These are phyloP conservation scores for Cinnamomum chago DNA, from an alignment of 164 flowering plant species.

Conservation along the genomic window DNA sequence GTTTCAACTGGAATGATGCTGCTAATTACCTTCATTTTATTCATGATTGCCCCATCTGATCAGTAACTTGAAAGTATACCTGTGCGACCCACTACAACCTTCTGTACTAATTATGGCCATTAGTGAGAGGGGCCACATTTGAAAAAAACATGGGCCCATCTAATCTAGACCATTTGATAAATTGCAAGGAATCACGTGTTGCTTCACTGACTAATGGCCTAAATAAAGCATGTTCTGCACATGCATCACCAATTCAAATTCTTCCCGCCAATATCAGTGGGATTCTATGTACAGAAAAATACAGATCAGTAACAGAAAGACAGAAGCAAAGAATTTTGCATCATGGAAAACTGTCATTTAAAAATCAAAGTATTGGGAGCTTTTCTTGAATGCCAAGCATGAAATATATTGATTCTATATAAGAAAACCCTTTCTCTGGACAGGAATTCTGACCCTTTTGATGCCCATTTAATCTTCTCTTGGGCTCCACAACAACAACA, in stretches of 20 bases:
- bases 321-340: background rate
- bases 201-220: too few species aligned
- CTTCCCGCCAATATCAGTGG: background rate
- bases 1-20: too few species aligned
- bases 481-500: background rate
- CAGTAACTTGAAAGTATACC: too few species aligned
- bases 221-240: background rate
- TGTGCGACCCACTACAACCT: too few species aligned
- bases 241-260: background rate
- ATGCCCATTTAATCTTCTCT: background rate
- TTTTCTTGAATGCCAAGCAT: slow-evolving; percentile 12
- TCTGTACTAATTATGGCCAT: too few species aligned
- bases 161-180: too few species aligned
- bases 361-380: background rate
- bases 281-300: too few species aligned
- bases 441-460: slow-evolving; percentile 8
- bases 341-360: background rate
- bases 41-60: too few species aligned
- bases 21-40: too few species aligned
- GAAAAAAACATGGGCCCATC: too few species aligned
- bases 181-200: too few species aligned
- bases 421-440: slow-evolving; percentile 8
- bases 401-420: slow-evolving; percentile 10
- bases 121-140: too few species aligned
- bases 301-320: background rate